A percentile compares a stretch with the other conserved stretches of the same genome.
Conservation (phyloP, 2,329 filamentous ascomycete genomes). For the Lachnellula suecica region DNA sequence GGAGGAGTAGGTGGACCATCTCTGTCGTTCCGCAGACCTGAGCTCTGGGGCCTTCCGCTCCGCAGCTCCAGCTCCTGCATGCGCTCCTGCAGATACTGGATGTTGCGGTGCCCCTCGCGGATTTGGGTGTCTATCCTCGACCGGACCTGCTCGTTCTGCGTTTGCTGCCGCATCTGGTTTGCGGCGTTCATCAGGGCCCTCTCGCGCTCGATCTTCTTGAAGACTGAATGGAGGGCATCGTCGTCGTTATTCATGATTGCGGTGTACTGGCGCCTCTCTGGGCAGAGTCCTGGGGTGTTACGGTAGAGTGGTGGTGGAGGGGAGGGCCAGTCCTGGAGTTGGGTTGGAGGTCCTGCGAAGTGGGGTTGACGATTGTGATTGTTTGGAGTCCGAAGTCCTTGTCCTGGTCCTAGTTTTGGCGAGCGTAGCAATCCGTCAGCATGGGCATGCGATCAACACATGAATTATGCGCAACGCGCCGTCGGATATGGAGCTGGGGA, state of each 20-base stretch:
- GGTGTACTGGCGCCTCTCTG: constrained; percentile 22
- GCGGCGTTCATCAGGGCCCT: constrained; percentile 93
- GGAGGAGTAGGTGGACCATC: constrained; percentile 62
- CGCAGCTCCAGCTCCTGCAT: constrained; percentile 86
- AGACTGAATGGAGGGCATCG: constrained; percentile 73
- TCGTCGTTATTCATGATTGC: constrained; percentile 58
- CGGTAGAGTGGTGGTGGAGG: constrained; percentile 3
- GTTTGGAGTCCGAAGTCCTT: constrained; percentile 9
- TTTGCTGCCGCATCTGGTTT: constrained; percentile 92
- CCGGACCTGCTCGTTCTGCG: constrained; percentile 87
- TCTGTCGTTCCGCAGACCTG: constrained; percentile 44
- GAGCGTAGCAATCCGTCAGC: neutral
- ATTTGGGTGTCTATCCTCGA: constrained; percentile 92
- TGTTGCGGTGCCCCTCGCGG: constrained; percentile 87
- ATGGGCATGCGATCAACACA: constrained; percentile 13
- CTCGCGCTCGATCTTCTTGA: constrained; percentile 97
- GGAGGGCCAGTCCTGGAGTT: constrained; percentile 5
- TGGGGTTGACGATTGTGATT: constrained; percentile 13
- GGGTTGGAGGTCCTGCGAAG: constrained; percentile 15
- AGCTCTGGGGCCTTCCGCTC: constrained; percentile 49
- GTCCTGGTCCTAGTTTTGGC: no score
- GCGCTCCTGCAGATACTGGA: constrained; percentile 93
- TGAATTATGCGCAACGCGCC: constrained; percentile 9
- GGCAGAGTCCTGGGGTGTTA: constrained; percentile 8
- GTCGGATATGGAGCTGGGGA: constrained; percentile 6